Conservation (phyloP, 495 filamentous ascomycete species). For the Podospora bellae-mahoneyi region DNA sequence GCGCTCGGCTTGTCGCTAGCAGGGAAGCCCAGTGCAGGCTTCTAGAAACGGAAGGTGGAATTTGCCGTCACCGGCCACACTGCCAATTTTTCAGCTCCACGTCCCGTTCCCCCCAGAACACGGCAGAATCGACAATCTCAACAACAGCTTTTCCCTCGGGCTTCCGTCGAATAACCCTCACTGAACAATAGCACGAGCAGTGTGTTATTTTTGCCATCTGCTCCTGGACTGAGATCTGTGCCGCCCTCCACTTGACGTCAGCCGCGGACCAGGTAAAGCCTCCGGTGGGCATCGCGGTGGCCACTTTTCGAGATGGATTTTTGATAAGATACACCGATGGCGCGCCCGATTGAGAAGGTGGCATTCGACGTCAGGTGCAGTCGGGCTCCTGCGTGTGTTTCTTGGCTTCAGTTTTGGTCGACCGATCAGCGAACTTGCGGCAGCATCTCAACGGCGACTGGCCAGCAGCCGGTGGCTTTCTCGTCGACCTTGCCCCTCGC, state of each 20-base stretch:
- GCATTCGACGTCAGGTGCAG: neutral
- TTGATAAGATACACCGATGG: neutral
- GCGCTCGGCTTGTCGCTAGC: neutral
- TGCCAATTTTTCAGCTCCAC: neutral
- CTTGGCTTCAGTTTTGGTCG: neutral
- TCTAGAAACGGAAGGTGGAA: constrained; percentile 17
- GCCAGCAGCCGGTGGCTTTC: neutral
- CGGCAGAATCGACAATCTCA: too few relatives aligned
- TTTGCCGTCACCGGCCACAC: neutral
- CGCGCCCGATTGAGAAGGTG: neutral
- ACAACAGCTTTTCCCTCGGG: too few relatives aligned
- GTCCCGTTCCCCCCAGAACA: too few relatives aligned
- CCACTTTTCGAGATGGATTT: neutral
- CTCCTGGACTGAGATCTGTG: too few relatives aligned
- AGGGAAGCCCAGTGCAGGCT: neutral
- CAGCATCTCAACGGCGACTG: neutral
- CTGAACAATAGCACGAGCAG: too few relatives aligned
- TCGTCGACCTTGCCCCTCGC: neutral
- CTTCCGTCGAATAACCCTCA: too few relatives aligned
- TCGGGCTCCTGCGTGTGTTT: neutral
- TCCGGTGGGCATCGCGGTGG: neutral
- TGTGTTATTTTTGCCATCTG: too few relatives aligned
- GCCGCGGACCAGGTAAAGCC: too few relatives aligned
- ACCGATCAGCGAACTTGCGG: neutral
- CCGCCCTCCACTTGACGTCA: too few relatives aligned